Percentiles rank a stretch among this genome's conserved stretches.
Conservation (phyloP, 192 early-diverging fungal species). For the Coemansia reversa region DNA sequence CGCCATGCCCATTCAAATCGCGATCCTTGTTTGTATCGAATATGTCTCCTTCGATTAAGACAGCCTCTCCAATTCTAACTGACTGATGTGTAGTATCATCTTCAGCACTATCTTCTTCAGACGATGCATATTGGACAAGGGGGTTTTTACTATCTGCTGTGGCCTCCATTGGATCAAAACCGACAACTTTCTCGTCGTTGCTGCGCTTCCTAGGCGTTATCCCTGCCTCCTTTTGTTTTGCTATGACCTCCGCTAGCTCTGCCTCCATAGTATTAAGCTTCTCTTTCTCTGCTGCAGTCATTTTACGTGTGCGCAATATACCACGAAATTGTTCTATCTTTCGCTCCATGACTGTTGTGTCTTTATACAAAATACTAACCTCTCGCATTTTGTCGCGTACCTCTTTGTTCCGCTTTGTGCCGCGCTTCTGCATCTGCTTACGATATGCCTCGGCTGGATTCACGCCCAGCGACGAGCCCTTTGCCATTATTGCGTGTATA, state of each 20-base stretch:
- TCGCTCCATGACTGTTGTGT: slow-evolving; percentile 43
- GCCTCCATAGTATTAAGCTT: slow-evolving; percentile 30
- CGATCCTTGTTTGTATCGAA: background rate
- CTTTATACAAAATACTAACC: slow-evolving; percentile 24
- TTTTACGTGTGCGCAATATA: slow-evolving; percentile 22
- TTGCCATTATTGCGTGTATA: slow-evolving; percentile 17
- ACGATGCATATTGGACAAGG: slow-evolving; percentile 18
- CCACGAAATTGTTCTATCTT: slow-evolving; percentile 40
- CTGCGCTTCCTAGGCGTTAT: slow-evolving; percentile 13
- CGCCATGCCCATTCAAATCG: background rate
- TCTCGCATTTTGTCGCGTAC: slow-evolving; percentile 45
- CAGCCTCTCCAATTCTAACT: background rate
- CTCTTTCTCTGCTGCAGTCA: slow-evolving; percentile 42
- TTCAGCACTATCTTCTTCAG: slow-evolving; percentile 9
- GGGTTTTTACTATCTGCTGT: background rate
- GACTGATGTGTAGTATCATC: background rate
- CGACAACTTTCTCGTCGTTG: slow-evolving; percentile 3
- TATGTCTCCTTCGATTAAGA: slow-evolving; percentile 9
- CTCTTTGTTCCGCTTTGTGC: slow-evolving; percentile 47
- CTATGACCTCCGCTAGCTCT: slow-evolving; percentile 30
- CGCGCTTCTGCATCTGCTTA: slow-evolving; percentile 40
- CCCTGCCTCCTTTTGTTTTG: slow-evolving; percentile 40
- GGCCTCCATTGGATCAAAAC: slow-evolving; percentile 41
- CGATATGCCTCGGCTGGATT: slow-evolving; percentile 33
- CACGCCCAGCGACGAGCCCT: slow-evolving; percentile 25